These are phyloP conservation scores for Suhomyces ambrosiae DNA, from an alignment of 1,139 yeast species.

Conservation along the genomic window DNA sequence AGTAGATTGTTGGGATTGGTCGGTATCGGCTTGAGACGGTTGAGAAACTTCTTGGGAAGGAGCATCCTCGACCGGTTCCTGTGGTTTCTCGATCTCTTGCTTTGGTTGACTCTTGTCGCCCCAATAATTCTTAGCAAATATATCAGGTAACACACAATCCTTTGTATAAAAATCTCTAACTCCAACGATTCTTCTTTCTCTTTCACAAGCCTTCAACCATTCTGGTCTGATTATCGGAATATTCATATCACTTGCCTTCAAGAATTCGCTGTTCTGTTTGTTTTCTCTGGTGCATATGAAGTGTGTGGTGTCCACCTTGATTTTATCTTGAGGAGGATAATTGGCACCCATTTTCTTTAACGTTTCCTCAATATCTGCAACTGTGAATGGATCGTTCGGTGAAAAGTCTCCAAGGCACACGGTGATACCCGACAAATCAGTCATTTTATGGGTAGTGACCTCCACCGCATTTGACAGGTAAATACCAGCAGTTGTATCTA, in stretches of 20 bases:
- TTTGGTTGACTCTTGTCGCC: constrained; percentile 1
- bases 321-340: constrained; percentile 68
- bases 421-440: constrained; percentile 90
- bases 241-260: constrained; percentile 81
- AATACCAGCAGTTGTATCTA: constrained; percentile 88
- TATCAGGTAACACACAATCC: constrained; percentile 52
- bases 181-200: constrained; percentile 87
- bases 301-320: constrained; percentile 91
- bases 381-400: constrained; percentile 57
- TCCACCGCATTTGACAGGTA: constrained; percentile 68
- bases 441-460: constrained; percentile 91
- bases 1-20: not conserved
- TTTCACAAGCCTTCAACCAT: constrained; percentile 93
- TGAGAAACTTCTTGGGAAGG: not conserved
- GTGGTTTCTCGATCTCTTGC: not conserved
- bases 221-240: constrained; percentile 96
- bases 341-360: constrained; percentile 77
- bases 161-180: constrained; percentile 80
- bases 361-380: constrained; percentile 63
- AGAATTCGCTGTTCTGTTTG: constrained; percentile 60
- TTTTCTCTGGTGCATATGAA: constrained; percentile 75
- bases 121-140: constrained; percentile 50
- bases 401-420: constrained; percentile 85
- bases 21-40: not conserved
- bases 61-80: not conserved